Percentiles rank a stretch among this genome's conserved stretches.
Evolutionary conservation across 257 asterid genomes (phyloP).

Genomic region (Solanum lignicaule): DNA sequence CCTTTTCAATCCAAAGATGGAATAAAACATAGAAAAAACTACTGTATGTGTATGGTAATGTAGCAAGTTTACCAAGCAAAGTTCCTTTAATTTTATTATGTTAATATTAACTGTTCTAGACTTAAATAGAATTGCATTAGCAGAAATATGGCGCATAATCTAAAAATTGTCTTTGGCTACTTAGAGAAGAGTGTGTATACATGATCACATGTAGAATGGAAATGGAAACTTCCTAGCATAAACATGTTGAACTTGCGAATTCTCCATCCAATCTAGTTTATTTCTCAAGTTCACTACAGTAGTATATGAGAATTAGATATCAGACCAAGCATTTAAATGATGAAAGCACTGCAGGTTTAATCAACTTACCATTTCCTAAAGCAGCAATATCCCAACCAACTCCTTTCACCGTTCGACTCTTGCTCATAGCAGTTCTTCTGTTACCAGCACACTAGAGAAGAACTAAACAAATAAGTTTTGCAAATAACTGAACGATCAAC

Average conservation of each 20-base stretch:
- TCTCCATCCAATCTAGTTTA: background rate
- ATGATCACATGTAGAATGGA: background rate
- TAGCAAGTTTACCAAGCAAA: background rate
- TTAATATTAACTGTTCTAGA: background rate
- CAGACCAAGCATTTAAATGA: background rate
- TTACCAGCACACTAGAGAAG: slow-evolving; percentile 85
- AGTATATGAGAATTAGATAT: background rate
- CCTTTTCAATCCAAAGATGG: background rate
- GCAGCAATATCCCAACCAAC: slow-evolving; percentile 97
- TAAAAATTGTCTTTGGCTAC: background rate
- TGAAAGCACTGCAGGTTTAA: background rate
- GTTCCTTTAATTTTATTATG: background rate
- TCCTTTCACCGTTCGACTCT: slow-evolving; percentile 65
- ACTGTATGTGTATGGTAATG: background rate
- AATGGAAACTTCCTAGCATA: background rate
- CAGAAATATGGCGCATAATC: background rate
- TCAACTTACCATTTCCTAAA: slow-evolving; percentile 78
- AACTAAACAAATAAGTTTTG: background rate
- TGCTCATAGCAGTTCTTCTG: slow-evolving; percentile 98
- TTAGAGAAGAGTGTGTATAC: background rate
- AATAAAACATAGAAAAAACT: background rate
- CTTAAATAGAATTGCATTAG: background rate
- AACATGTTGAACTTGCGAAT: background rate
- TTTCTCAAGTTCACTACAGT: background rate
- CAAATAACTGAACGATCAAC: background rate